A percentile compares a stretch with the other conserved stretches of the same genome.
These are phyloP conservation scores for Suillus subaureus DNA, from an alignment of 768 basidiomycete species.

Conservation along the genomic window DNA sequence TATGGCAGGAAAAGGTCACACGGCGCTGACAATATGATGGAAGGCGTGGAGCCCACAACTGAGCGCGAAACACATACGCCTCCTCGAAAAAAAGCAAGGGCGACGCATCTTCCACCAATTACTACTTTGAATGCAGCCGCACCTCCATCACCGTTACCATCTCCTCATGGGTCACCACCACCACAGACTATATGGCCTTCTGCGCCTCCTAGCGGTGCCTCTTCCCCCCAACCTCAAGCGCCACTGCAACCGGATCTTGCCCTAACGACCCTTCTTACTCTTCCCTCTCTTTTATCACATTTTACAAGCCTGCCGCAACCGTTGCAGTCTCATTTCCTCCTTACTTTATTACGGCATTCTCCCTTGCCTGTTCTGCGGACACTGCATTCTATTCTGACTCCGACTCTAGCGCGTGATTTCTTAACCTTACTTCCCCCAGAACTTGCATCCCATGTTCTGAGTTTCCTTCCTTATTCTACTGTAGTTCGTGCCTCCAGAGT, in stretches of 20 bases:
- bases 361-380: conserved; percentile 90
- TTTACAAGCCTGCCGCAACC: conserved; percentile 79
- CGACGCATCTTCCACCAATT: conserved; percentile 57
- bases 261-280: conserved; percentile 80
- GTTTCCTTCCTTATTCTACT: conserved; percentile 78
- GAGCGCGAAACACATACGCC: conserved; percentile 48
- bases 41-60: conserved; percentile 67
- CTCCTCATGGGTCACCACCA: conserved; percentile 82
- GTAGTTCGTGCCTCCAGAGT: conserved; percentile 89
- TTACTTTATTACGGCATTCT: conserved; percentile 90
- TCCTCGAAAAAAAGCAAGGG: conserved; percentile 78
- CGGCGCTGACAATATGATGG: conserved; percentile 62
- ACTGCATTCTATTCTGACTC: conserved; percentile 84
- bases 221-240: conserved; percentile 67
- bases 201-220: conserved; percentile 76
- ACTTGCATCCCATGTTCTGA: conserved; percentile 85
- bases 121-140: conserved; percentile 73
- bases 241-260: conserved; percentile 83
- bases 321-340: conserved; percentile 90
- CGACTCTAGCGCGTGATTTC: conserved; percentile 93
- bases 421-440: conserved; percentile 90
- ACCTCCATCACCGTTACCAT: conserved; percentile 83
- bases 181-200: conserved; percentile 80
- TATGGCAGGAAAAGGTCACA: conserved; percentile 67
- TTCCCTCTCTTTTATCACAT: conserved; percentile 80